These are phyloP conservation scores for Porphyrellus sp. DNA, from an alignment of 1,284 basidiomycete genomes.

Conservation along the genomic window DNA sequence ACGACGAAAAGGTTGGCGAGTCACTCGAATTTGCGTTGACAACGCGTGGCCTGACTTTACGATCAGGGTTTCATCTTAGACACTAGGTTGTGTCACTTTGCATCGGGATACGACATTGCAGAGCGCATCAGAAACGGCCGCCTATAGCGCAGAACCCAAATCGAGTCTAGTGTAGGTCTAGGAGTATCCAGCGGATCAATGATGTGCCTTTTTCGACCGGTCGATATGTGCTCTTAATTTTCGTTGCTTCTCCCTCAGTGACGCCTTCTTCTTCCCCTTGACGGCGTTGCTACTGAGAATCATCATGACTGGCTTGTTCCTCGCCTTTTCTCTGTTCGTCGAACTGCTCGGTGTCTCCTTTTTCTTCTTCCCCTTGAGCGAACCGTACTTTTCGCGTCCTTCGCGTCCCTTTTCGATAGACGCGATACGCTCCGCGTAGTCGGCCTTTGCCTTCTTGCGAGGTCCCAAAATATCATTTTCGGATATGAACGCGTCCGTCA, in stretches of 20 bases:
- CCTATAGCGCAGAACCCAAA: slow-evolving; percentile 1
- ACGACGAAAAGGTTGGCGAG: slow-evolving; percentile 52
- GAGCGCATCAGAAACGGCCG: slow-evolving; percentile 27
- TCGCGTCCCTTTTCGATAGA: slow-evolving; percentile 91
- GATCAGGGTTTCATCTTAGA: slow-evolving; percentile 72
- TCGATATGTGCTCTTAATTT: slow-evolving; percentile 73
- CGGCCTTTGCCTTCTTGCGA: slow-evolving; percentile 90
- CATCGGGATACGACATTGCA: slow-evolving; percentile 64
- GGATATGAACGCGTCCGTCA: slow-evolving; percentile 72
- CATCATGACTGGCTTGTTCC: slow-evolving; percentile 96
- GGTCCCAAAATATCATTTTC: slow-evolving; percentile 92
- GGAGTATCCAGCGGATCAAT: slow-evolving; percentile 21
- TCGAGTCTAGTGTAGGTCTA: neutral
- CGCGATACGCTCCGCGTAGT: slow-evolving; percentile 93
- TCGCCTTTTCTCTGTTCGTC: slow-evolving; percentile 86
- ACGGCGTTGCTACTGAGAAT: slow-evolving; percentile 74
- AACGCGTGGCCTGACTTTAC: slow-evolving; percentile 1
- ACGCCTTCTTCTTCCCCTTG: slow-evolving; percentile 84
- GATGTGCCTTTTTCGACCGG: slow-evolving; percentile 58
- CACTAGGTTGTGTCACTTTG: slow-evolving; percentile 72
- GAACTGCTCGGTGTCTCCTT: slow-evolving; percentile 77
- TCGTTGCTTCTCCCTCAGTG: slow-evolving; percentile 81
- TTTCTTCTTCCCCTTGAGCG: slow-evolving; percentile 84
- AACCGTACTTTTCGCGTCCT: slow-evolving; percentile 93
- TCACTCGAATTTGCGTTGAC: neutral